Base-by-base conservation (phyloP, 768 basidiomycete species). In the Serendipita vermifera region DNA sequence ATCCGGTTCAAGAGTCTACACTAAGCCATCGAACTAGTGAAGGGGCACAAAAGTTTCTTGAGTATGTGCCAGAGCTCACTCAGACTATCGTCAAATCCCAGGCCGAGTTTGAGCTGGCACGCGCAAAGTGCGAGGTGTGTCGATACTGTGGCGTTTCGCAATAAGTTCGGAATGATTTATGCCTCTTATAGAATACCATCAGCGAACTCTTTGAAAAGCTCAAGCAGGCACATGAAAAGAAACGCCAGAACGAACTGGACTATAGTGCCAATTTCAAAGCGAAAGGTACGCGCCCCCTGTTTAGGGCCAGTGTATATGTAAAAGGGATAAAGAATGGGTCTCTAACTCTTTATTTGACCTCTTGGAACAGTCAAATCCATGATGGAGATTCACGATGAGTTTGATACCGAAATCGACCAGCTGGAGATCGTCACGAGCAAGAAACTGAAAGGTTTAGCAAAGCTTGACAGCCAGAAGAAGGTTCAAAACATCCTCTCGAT, bases 351-450 rank as follows among this genome's bases (percentile, higher is more conserved):
- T 43, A 9, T 9, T 7, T 22, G n/a, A 15, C 24, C 31, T 22
- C 27, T 26, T 13, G 24, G 9, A 26, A 29, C 15, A 51, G 46
- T 51, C 7, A 20, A 51, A 26, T 7, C n/a, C 7, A 29, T 29
- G 7, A 20, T 51, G 46, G 20, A 22, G 7, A 29, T 26, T 7
- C 46, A 26, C 22, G 27, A 51, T 15, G 15, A 20, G 31, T 51
- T 51, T 51, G 46, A 51, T 29, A 29, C 24, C 20, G 46, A 51
- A n/a, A 15, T 51, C 22, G 46, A 51, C 9, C 24, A 51, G 46
- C 24, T 51, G 46, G 46, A 51, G 22, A 29, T 29, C 20, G 22
- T 20, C 29, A 29, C 27, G n/a, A 20, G 31, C 20, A 29, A 7
- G 27, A 20, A 29, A 29, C 46, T 51, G 5, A 51, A 51, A n/a